Base-by-base conservation (phyloP, 2,329 filamentous ascomycete genomes). In the Claviceps sp. region DNA sequence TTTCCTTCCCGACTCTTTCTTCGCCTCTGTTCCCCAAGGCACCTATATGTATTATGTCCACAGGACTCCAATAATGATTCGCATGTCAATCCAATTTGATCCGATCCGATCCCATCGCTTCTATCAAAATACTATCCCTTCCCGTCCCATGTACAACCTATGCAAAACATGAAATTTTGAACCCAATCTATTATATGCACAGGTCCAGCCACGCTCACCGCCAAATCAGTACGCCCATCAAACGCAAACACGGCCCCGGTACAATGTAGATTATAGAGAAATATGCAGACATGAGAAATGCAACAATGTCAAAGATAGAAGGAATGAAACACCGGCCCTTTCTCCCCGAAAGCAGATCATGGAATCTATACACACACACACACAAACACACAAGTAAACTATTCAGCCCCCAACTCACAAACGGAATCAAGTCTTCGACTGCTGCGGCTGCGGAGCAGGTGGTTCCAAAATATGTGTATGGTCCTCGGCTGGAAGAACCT, bases 381-480 rank as follows among this genome's bases (percentile, higher is more conserved):
- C 26, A 34, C 9, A 30, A 1, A 30, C 26, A 11, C 4, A 24
- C 26, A 4, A 11, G 30, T 34, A 3, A 34, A 11, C 30, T 11
- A 9, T 11, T 11, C 30, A 11, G 9, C 3, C 30, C 30, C 4
- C 9, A 11, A 34, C 9, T 34, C 30, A 34, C 30, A 34, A 34
- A 34, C 30, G 30, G 11, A 11, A 18, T 53, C 45, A 55, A 42
- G 52, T 60, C 53, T 60, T 58, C 22, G 56, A 57, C 36, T 56
- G 59, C 47, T 58, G 54, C 49, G 68, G 63, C 55, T 70, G 67
- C 26, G 72, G 66, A 43, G 73, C 67, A 14, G 82, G 80, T 16
- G 88, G 87, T 65, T 95, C 89, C 40, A 97, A 74, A 13, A 90
- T 82, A 64, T 98, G 93, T 1, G 78, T 82, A 66, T 98, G 93